Base-by-base conservation (phyloP, 768 basidiomycete species). In the Baorangia bicolor region DNA sequence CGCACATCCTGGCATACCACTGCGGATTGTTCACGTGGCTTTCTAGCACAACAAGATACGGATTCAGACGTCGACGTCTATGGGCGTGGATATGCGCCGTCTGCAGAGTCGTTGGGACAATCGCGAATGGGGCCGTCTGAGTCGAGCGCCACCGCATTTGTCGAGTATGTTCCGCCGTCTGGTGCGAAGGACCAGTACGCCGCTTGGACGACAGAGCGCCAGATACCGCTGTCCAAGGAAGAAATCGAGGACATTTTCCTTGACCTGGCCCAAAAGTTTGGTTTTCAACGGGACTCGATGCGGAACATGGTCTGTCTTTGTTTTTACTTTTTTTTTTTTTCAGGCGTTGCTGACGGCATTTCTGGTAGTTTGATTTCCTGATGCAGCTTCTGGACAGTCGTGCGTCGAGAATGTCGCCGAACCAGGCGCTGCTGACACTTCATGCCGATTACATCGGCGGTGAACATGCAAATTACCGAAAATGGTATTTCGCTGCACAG, bases 401-500 rank as follows among this genome's bases (percentile, higher is more conserved):
- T 56, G 92, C 96, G 4, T 98, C 95, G 4, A 85, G 97, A 41
- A 98, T 98, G 96, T 87, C 93, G 0, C 95, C 97, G 11, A 90
- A 93, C 68, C 93, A 96, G 69, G 97, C 97, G 1, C 78, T 98
- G 23, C 79, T 97, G 51, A 98, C 95, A 0, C 81, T 99, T 2
- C 97, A 99, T 65, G 97, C 96, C 55, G 97, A 98, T 72, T 99
- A 98, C 73, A 98, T 99, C 64, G 97, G 97, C 21, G 97, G 97
- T 4, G 91, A 96, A 72, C 89, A 98, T 66, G 93, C 97, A 47
- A 98, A 98, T 77, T 98, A 98, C 76, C 91, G 97, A 58, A 98
- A 98, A 76, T 98, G 97, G 97, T 99, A 99, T 77, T 99, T 98
- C 72, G 97, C 96, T 28, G 94, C 96, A 20, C 97, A 99, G 72